Evolutionary conservation across 768 basidiomycete species (phyloP).

Genomic region (Trametes cinnabarina): DNA sequence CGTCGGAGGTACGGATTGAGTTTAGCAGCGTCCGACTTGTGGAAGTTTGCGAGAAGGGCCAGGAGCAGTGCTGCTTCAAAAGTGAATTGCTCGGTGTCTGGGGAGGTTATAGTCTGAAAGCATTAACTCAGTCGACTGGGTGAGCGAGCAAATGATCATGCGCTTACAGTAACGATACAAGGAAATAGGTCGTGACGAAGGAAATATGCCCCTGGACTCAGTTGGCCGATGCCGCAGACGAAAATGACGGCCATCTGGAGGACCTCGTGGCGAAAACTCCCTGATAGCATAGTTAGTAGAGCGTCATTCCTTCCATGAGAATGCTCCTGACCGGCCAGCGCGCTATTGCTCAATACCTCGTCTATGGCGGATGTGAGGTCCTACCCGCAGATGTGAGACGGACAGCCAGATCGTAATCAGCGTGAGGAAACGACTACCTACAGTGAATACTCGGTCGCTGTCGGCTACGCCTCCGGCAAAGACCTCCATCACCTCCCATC

Average conservation of each 20-base stretch:
- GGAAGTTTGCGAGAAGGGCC: constrained; percentile 66
- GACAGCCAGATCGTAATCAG: too few species aligned
- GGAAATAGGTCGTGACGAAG: constrained; percentile 62
- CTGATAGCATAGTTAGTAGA: constrained; percentile 32
- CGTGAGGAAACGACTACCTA: constrained; percentile 26
- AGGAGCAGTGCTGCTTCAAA: constrained; percentile 61
- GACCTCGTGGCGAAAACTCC: constrained; percentile 46
- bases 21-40: constrained; percentile 68
- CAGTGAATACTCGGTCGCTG: constrained; percentile 61
- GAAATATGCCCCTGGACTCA: constrained; percentile 73
- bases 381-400: constrained; percentile 32
- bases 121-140: neutral
- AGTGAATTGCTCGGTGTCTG: constrained; percentile 52
- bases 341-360: constrained; percentile 43
- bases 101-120: constrained; percentile 52
- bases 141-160: neutral
- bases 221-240: constrained; percentile 56
- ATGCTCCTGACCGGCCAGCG: constrained; percentile 42
- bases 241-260: constrained; percentile 59
- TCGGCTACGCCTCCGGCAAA: constrained; percentile 58
- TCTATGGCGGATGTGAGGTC: constrained; percentile 48
- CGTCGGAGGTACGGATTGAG: constrained; percentile 63
- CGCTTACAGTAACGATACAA: constrained; percentile 46
- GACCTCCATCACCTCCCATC: constrained; percentile 73
- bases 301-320: neutral